Evolutionary conservation across 495 filamentous ascomycete species (phyloP).

Genomic region (Podospora pseudopauciseta): DNA sequence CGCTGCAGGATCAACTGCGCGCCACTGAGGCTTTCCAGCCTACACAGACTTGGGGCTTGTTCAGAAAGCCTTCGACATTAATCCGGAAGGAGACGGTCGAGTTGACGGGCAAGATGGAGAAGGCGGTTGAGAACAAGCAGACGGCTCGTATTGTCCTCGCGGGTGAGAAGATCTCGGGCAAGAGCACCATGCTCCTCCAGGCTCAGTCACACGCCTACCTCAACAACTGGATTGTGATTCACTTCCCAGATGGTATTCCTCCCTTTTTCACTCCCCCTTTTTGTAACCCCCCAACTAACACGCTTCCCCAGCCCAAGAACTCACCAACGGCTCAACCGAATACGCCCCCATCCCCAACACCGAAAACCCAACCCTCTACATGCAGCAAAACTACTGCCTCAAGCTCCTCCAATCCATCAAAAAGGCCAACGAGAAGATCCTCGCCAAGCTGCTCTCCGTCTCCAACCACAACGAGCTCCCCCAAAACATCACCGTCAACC

Average conservation of each 20-base stretch:
- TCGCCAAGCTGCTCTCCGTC: conserved; percentile 56
- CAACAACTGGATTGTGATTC: conserved; percentile 83
- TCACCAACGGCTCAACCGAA: conserved; percentile 71
- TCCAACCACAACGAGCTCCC: conserved; percentile 59
- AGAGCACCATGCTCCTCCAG: conserved; percentile 82
- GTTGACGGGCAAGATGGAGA: conserved; percentile 57
- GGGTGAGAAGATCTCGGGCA: conserved; percentile 72
- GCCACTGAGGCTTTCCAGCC: conserved; percentile 83
- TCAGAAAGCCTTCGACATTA: conserved; percentile 72
- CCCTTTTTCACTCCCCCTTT: neutral
- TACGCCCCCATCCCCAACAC: conserved; percentile 65
- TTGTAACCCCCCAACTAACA: conserved; percentile 6
- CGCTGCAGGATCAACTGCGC: conserved; percentile 72
- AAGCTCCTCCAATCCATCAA: conserved; percentile 65
- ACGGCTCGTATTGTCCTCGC: conserved; percentile 64
- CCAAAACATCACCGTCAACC: conserved; percentile 52
- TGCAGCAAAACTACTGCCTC: conserved; percentile 71
- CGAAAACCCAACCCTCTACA: conserved; percentile 54
- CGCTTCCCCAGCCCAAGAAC: conserved; percentile 63
- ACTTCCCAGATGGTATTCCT: conserved; percentile 76
- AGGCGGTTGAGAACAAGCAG: conserved; percentile 51
- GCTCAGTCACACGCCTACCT: conserved; percentile 76
- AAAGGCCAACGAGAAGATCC: conserved; percentile 65
- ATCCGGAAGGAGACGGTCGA: conserved; percentile 71
- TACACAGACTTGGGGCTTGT: conserved; percentile 85